Conservation (phyloP, 2,329 filamentous ascomycete genomes). For the Arthrobotrys sphaeroides region DNA sequence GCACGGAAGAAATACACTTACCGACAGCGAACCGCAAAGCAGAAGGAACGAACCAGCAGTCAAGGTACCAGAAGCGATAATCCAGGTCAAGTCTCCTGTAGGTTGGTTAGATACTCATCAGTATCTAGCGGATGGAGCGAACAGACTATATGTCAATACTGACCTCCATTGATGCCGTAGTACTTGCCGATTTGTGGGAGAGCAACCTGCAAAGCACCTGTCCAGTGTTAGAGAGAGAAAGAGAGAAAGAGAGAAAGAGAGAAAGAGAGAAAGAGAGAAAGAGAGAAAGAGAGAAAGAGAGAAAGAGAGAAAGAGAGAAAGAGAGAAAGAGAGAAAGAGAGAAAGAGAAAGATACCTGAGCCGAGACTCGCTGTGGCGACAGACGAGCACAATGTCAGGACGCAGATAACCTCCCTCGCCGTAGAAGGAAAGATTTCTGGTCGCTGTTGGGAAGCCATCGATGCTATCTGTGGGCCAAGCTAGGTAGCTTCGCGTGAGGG, state of each 20-base stretch:
- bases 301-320: neutral
- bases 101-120: neutral
- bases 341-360: slow-evolving; percentile 1
- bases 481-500: neutral
- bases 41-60: slow-evolving; percentile 48
- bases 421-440: slow-evolving; percentile 45
- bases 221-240: neutral
- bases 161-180: slow-evolving; percentile 45
- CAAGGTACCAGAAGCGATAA: slow-evolving; percentile 47
- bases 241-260: neutral
- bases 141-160: neutral
- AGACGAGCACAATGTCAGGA: slow-evolving; percentile 36
- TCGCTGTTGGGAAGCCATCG: slow-evolving; percentile 24
- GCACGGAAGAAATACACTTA: slow-evolving; percentile 4
- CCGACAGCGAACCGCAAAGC: slow-evolving; percentile 41
- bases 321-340: neutral
- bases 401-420: slow-evolving; percentile 35
- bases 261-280: neutral
- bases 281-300: neutral
- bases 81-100: slow-evolving; percentile 48
- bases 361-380: slow-evolving; percentile 38
- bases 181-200: slow-evolving; percentile 42
- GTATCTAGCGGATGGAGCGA: no score
- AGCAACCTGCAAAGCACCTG: slow-evolving; percentile 45
- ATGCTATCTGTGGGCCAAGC: neutral